These are phyloP conservation scores for Trypanosoma mega DNA, from an alignment of 208 protist species.

Conservation along the genomic window DNA sequence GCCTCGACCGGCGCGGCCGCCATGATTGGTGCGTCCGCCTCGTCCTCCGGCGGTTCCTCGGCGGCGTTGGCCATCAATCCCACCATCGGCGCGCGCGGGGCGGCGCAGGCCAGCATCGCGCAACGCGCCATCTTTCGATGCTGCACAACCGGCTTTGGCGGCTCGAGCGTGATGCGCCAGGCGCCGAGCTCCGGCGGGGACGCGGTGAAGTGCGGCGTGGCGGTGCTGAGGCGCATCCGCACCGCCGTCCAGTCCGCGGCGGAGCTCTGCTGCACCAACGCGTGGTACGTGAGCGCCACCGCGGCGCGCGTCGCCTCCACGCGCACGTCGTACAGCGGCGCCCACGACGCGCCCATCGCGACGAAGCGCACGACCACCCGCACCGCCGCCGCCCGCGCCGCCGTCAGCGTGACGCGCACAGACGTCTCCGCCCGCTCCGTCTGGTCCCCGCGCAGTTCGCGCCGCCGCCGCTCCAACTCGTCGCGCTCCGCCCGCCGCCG, in stretches of 20 bases:
- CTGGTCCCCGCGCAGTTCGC: too few species aligned
- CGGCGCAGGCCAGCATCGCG: neutral
- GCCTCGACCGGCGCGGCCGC: constrained; percentile 14
- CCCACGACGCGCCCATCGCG: constrained; percentile 39
- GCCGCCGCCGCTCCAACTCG: too few species aligned
- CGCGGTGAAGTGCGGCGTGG: constrained; percentile 38
- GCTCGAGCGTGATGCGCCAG: constrained; percentile 40
- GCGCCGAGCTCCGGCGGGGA: constrained; percentile 30
- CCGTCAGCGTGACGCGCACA: constrained; percentile 15
- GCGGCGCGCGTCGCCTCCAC: constrained; percentile 27
- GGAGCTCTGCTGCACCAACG: constrained; percentile 43
- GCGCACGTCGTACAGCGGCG: constrained; percentile 48
- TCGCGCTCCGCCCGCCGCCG: too few species aligned
- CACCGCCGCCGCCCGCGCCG: constrained; percentile 21
- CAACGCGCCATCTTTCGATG: too few species aligned
- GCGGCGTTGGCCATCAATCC: constrained; percentile 4
- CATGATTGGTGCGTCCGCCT: neutral
- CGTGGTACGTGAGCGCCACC: constrained; percentile 50
- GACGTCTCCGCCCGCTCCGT: constrained; percentile 5
- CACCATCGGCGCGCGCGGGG: neutral
- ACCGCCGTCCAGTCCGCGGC: constrained; percentile 54
- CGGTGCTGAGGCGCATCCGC: constrained; percentile 46
- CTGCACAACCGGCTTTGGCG: neutral
- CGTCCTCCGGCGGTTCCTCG: neutral
- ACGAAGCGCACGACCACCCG: constrained; percentile 40